Conservation (phyloP, 345 rosid species). For the Microcos paniculata region DNA sequence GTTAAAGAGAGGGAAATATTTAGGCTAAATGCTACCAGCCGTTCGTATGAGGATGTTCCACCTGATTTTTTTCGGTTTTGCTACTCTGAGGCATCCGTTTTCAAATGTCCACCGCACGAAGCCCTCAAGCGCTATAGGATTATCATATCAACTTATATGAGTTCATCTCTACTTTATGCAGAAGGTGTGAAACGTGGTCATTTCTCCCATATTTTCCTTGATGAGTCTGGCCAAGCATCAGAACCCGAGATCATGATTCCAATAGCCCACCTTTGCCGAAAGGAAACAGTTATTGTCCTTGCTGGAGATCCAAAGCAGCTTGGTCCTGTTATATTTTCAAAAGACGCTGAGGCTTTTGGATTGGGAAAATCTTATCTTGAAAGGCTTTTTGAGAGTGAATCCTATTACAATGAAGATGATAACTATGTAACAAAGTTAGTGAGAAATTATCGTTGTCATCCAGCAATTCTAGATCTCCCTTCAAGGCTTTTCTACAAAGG, state of each 20-base stretch:
- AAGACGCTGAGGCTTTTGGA: conserved; percentile 43
- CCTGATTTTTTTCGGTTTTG: conserved; percentile 38
- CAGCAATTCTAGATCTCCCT: conserved; percentile 56
- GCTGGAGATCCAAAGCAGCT: conserved; percentile 73
- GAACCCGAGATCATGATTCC: conserved; percentile 75
- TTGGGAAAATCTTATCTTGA: conserved; percentile 52
- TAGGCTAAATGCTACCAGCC: conserved; percentile 55
- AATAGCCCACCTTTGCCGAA: conserved; percentile 36
- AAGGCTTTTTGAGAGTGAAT: conserved; percentile 55
- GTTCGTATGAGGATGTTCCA: conserved; percentile 46
- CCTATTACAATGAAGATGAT: conserved; percentile 34
- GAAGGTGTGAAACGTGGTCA: conserved; percentile 41
- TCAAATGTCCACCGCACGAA: conserved; percentile 46
- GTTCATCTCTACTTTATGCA: conserved; percentile 40
- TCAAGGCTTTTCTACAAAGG: conserved; percentile 56
- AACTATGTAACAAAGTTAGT: conserved; percentile 48
- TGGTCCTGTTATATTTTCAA: conserved; percentile 59
- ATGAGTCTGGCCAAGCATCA: conserved; percentile 78
- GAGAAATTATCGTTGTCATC: conserved; percentile 58
- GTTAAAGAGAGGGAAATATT: conserved; percentile 50
- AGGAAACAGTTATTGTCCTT: conserved; percentile 53
- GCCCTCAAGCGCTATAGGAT: conserved; percentile 45
- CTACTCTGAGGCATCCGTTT: conserved; percentile 38
- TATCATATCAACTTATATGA: conserved; percentile 52
- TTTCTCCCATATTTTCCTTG: conserved; percentile 69